Evolutionary conservation across 495 filamentous ascomycete species (phyloP).

Genomic region (Letharia lupina): DNA sequence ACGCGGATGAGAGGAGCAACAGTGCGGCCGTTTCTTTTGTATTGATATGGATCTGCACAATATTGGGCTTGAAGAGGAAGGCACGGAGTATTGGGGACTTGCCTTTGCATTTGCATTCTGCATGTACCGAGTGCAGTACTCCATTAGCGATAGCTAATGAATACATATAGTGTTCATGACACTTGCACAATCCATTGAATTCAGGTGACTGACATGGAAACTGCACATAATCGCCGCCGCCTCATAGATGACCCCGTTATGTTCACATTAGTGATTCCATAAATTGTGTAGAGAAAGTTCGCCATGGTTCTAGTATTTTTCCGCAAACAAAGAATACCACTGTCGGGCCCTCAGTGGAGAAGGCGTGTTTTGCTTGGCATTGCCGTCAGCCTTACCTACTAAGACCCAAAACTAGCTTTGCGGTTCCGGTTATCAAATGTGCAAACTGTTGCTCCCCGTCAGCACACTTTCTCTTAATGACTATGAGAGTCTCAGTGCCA

Average conservation of each 20-base stretch:
- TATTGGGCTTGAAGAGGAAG: slow-evolving; percentile 1
- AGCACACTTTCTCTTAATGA: neutral
- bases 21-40: slow-evolving; percentile 4
- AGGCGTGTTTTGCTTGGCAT: neutral
- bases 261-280: neutral
- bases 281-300: neutral
- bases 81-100: slow-evolving; percentile 1
- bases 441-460: neutral
- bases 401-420: slow-evolving; percentile 4
- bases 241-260: neutral
- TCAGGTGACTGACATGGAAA: neutral
- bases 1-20: slow-evolving; percentile 3
- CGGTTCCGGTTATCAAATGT: slow-evolving; percentile 1
- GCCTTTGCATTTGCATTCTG: slow-evolving; percentile 5
- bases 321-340: neutral
- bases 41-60: neutral
- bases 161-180: neutral
- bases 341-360: neutral
- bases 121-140: slow-evolving; percentile 1
- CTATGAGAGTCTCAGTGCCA: neutral
- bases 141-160: neutral
- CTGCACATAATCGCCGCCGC: neutral
- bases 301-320: neutral
- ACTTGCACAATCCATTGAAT: neutral
- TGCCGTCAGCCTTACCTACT: slow-evolving; percentile 14